Evolutionary conservation across 2,329 filamentous ascomycete species (phyloP), one percentile per base, ranked within the genome.

Genomic region (Drechslerella coelobrocha): DNA sequence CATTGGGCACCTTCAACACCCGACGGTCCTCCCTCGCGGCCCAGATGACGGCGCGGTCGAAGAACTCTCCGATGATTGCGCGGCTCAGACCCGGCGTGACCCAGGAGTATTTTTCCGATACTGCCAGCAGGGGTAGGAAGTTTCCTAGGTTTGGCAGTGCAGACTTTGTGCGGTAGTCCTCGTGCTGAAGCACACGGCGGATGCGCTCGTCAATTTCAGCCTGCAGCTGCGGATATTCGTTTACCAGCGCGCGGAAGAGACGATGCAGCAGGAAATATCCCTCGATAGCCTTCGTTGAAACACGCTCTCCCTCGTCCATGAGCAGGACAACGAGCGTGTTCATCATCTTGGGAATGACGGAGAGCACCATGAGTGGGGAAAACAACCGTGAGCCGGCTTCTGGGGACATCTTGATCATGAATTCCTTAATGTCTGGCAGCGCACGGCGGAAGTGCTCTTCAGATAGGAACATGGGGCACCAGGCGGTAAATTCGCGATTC

Each of bases 331-430:
- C 65, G 9, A 69, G 57, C 1, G 65, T 69, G 24, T 69, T 69
- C 65, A 69, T 69, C 65, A 69, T 69, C 65, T 69, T 69, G 26
- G 65, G 65, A 26, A 69, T 43, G n/a, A 69, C 57, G 19, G 61
- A 57, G 4, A 69, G 26, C 24, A 69, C 65, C 65, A 69, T 69
- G 2, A 45, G 24, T 10, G 65, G 65, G 2, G 48, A 47, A 27
- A 69, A 69, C 24, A 61, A 19, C 7, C 57, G 17, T 5, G 51
- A 57, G 0, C 56, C 57, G 34, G 57, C 56, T n/a, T 69, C 65
- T 0, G 65, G 65, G 17, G 59, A 72, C 66, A 72, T 72, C 14
- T 68, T 43, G 19, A 66, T 61, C 61, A 72, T 66, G 51, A 72
- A 72, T 34, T 61, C 56, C 37, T 72, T 56, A 24, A 72, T 72